Evolutionary conservation across 208 protist species (phyloP), one percentile per base, ranked within the genome.

Genomic region (Acanthamoeba royreba): DNA sequence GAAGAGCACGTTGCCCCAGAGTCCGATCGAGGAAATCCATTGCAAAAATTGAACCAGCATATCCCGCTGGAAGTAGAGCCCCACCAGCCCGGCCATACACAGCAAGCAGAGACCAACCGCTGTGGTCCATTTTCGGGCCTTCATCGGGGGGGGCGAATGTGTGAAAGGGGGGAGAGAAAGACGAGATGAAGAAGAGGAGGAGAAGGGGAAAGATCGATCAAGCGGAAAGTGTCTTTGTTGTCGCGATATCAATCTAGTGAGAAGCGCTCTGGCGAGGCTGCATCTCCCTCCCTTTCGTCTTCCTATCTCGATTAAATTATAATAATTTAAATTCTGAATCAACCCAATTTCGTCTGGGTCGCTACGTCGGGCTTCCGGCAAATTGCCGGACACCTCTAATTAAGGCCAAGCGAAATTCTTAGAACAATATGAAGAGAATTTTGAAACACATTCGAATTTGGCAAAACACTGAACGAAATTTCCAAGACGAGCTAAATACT

Each of bases 1-100:
- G 45, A 92, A 92, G 53, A 92, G 19, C 4, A 92, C 38, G 47
- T 92, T 92, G 42, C 86, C 86, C 86, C 86, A 92, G 9, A 92
- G 53, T 4, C 86, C 86, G 47, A 92, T 92, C 7, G 47, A 63
- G 1, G 53, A 77, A 19, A 92, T 63, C 86, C 86, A 92, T 35
- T 74, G 86, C 1, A 92, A 43, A 38, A 92, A 92, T 25, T 63
- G 86, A 2, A 63, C 53, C 9, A 92, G 53, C 53, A 92, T 22
- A 4, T 92, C 61, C 5, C 47, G 38, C 31, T 92, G 79, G 46
- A 88, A 88, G 79, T 88, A 88, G 28, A 88, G 79, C 11, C 45
- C 79, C 33, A n/a, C 45, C 52, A 63, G 45, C 28, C 79, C 79
- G 0, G 9, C 45, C 31, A 88, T 4, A 46, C 79, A 17, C 38